Percentiles rank a stretch among this genome's conserved stretches.
Conservation (phyloP, 768 basidiomycete species). For the Naematelia encephala region DNA sequence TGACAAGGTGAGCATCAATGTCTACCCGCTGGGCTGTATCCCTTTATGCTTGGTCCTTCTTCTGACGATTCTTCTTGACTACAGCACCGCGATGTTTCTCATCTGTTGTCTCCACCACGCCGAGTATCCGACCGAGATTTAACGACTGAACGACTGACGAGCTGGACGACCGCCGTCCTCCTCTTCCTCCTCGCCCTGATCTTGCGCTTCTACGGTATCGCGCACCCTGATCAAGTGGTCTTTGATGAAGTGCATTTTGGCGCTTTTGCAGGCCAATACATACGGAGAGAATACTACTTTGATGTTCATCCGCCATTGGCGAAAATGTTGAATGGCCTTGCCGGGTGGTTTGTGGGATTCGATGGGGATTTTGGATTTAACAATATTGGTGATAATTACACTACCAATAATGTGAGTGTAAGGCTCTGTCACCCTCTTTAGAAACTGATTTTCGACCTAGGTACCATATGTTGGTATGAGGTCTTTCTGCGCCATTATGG, state of each 20-base stretch:
- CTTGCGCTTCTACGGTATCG: conserved; percentile 88
- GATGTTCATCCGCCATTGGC: conserved; percentile 98
- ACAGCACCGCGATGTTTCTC: not conserved
- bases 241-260: conserved; percentile 99
- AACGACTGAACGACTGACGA: conserved; percentile 22
- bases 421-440: too few relatives aligned
- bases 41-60: not conserved
- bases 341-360: conserved; percentile 95
- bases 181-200: conserved; percentile 72
- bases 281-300: conserved; percentile 92
- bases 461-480: conserved; percentile 92
- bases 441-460: too few relatives aligned
- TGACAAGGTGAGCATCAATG: not conserved
- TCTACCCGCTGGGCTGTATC: not conserved
- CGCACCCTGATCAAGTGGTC: conserved; percentile 89
- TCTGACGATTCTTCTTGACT: not conserved
- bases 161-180: conserved; percentile 18
- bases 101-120: not conserved
- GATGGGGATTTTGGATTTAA: conserved; percentile 93
- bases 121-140: not conserved
- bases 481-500: conserved; percentile 84
- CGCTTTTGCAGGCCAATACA: conserved; percentile 94
- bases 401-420: conserved; percentile 61
- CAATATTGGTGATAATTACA: conserved; percentile 91
- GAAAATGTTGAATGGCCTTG: conserved; percentile 87